Evolutionary conservation across 768 basidiomycete species (phyloP).

Genomic region (Lactarius evosmus): DNA sequence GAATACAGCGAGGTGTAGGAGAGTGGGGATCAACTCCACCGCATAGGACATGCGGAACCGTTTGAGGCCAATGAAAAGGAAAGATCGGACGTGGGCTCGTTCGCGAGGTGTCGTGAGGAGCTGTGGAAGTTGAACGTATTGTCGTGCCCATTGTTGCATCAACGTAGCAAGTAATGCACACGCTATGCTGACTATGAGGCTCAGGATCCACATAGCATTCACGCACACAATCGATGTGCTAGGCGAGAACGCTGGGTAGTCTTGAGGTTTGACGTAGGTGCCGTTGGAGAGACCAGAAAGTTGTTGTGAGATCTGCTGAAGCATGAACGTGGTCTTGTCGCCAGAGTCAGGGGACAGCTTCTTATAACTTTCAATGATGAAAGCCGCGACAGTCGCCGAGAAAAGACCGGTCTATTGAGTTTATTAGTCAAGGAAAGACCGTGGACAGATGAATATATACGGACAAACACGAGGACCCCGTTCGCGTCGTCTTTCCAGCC

Average conservation of each 20-base stretch:
- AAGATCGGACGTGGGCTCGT: conserved; percentile 17
- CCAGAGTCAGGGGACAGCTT: background rate
- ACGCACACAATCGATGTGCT: conserved; percentile 5
- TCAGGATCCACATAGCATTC: conserved; percentile 21
- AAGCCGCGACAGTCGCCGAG: conserved; percentile 28
- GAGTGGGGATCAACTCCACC: conserved; percentile 12
- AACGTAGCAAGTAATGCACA: conserved; percentile 20
- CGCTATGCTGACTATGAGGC: conserved; percentile 18
- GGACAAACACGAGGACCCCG: background rate
- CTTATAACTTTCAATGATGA: conserved; percentile 15
- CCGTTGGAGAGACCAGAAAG: conserved; percentile 1
- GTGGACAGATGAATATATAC: background rate
- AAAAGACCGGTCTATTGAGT: conserved; percentile 28
- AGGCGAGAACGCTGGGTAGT: background rate
- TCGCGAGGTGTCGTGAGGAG: background rate
- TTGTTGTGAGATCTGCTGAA: conserved; percentile 17
- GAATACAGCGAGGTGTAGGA: conserved; percentile 22
- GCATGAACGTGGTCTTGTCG: conserved; percentile 7
- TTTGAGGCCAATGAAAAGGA: conserved; percentile 17
- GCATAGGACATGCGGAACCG: background rate
- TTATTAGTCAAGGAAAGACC: background rate
- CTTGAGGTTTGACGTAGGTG: background rate
- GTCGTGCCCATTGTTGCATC: conserved; percentile 20
- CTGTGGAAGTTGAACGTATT: conserved; percentile 11
- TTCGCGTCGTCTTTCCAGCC: background rate